Evolutionary conservation across 1,284 basidiomycete genomes (phyloP), one percentile per base, ranked within the genome.

Genomic region (Hemileia vastatrix): DNA sequence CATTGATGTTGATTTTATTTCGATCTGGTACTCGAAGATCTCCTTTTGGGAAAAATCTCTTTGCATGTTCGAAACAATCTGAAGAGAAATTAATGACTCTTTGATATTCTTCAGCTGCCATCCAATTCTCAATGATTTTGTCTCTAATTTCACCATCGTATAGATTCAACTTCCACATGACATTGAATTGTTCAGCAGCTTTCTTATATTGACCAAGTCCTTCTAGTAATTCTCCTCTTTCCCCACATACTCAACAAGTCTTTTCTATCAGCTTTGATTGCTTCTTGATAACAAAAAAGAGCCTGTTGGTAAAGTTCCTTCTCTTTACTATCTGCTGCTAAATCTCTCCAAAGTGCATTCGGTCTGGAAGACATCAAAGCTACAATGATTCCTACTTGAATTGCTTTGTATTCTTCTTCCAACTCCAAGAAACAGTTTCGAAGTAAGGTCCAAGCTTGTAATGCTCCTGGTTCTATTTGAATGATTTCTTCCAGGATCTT

Each of bases 241-340:
- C 71, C n/a, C 72, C 72, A 74, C 45, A 75, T 72, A 43, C 68
- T 68, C 51, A 72, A 70, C 21, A 74, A 54, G 44, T 75, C 72
- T 19, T 62, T 51, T 48, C 68, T 66, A 65, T 73, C 68, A 61
- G 69, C 69, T 63, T 67, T 69, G 69, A 74, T 72, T 13, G 71
- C 73, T 52, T 73, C 68, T 47, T 68, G 65, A 19, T 72, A 66
- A 57, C 73, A 75, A 57, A 72, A 71, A 54, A 70, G 67, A 6
- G 73, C 70, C 65, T 75, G 71, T n/a, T 68, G 68, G n/a, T 65
- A 64, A 3, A 70, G 62, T 24, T 64, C 68, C 31, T 67, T 66
- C 18, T 65, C 59, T 32, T 66, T 63, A 44, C 66, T 21, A n/a
- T n/a, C n/a, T n/a, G n/a, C n/a, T n/a, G n/a, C n/a, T n/a, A n/a